Evolutionary conservation across 148 eudicot genomes (phyloP).

Genomic region (Rhododendron ferrugineum): DNA sequence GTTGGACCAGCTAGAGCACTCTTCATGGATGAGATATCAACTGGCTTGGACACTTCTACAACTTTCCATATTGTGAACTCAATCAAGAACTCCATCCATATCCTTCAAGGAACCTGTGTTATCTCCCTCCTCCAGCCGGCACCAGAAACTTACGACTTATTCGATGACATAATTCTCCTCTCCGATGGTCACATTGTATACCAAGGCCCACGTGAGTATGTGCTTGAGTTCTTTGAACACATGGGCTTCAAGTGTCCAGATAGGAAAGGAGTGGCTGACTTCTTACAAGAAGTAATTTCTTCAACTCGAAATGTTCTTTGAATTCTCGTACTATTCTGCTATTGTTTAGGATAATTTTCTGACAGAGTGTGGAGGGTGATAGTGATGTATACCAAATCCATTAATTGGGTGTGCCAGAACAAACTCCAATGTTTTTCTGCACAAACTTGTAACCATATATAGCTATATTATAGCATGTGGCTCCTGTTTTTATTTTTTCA

Average conservation of each 20-base stretch:
- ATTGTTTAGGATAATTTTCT: background rate
- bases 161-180: conserved; percentile 22
- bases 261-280: conserved; percentile 27
- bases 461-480: background rate
- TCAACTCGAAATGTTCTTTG: background rate
- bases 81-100: conserved; percentile 11
- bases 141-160: conserved; percentile 22
- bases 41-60: conserved; percentile 23
- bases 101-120: conserved; percentile 13
- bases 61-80: conserved; percentile 21
- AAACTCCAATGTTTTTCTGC: background rate
- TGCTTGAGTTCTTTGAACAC: conserved; percentile 15
- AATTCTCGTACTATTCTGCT: background rate
- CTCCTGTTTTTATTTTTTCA: background rate
- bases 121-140: conserved; percentile 25
- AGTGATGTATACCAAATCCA: background rate
- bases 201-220: conserved; percentile 15
- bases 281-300: conserved; percentile 21
- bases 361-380: background rate
- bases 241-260: conserved; percentile 22
- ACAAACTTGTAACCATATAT: background rate
- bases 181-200: conserved; percentile 21
- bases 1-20: conserved; percentile 25
- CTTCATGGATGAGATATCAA: conserved; percentile 26
- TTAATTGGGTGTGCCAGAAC: background rate